phyloP scores from a whole-genome alignment of 306 rosid genomes.

The Cotoneaster glaucophyllus region DNA sequence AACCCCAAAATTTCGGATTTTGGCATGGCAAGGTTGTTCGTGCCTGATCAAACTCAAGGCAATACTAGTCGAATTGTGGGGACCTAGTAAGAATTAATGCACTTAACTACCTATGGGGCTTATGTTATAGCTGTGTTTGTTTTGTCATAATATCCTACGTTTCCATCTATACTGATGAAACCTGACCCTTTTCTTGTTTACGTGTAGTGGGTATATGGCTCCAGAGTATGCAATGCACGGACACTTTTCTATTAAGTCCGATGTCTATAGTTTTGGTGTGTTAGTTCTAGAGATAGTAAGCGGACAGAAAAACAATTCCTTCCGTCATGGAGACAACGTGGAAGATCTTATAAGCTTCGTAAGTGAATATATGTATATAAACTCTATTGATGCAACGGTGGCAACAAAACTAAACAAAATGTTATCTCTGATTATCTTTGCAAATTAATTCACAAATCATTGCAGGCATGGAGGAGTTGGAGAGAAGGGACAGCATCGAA shows the following conservation, averaged over 20 bases:
- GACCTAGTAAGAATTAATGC: not conserved
- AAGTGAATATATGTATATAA: not conserved
- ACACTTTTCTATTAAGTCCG: not conserved
- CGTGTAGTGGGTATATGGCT: not conserved
- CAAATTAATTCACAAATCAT: not conserved
- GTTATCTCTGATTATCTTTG: not conserved
- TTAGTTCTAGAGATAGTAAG: not conserved
- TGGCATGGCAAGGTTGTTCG: not conserved
- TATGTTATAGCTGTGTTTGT: not conserved
- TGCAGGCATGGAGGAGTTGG: constrained; percentile 4
- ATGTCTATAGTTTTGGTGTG: not conserved
- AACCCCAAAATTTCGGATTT: not conserved
- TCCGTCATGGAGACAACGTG: not conserved
- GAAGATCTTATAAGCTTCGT: not conserved
- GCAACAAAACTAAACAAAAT: not conserved
- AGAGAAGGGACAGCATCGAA: not conserved
- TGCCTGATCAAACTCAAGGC: not conserved
- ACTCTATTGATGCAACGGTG: not conserved
- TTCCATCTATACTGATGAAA: not conserved
- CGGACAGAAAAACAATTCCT: not conserved
- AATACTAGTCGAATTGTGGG: constrained; percentile 3
- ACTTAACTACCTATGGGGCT: not conserved
- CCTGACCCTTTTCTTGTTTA: not conserved
- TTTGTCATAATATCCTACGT: not conserved
- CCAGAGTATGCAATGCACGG: not conserved